A percentile compares a stretch with the other conserved stretches of the same genome.
These are phyloP conservation scores for Nothopassalora personata DNA, from an alignment of 2,329 filamentous ascomycete species.

Conservation along the genomic window DNA sequence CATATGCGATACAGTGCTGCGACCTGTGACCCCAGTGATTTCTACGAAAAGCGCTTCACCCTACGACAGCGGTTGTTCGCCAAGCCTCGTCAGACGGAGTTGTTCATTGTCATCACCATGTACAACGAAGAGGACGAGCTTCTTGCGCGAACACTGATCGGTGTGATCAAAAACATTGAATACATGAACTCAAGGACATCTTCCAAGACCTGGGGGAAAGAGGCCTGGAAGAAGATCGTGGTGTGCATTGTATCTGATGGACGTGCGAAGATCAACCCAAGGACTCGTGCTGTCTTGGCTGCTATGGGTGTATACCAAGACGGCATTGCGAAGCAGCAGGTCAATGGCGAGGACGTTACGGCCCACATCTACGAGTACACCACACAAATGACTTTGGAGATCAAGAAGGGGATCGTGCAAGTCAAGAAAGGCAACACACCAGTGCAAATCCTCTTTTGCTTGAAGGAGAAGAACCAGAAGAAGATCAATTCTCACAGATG, in stretches of 20 bases:
- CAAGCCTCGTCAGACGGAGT: slow-evolving; percentile 84
- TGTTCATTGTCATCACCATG: slow-evolving; percentile 97
- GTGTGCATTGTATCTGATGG: slow-evolving; percentile 97
- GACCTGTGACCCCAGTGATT: slow-evolving; percentile 85
- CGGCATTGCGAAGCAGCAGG: slow-evolving; percentile 95
- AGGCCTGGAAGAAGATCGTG: slow-evolving; percentile 99
- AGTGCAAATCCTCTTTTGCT: slow-evolving; percentile 92
- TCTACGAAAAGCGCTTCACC: slow-evolving; percentile 84
- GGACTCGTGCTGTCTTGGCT: slow-evolving; percentile 82
- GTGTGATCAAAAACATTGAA: slow-evolving; percentile 98
- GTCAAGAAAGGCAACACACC: slow-evolving; percentile 80
- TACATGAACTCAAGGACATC: slow-evolving; percentile 92
- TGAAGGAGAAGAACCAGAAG: slow-evolving; percentile 99
- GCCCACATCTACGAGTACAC: slow-evolving; percentile 96
- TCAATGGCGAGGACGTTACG: slow-evolving; percentile 93
- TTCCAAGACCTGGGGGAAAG: slow-evolving; percentile 97
- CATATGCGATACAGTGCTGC: slow-evolving; percentile 93
- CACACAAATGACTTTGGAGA: slow-evolving; percentile 75
- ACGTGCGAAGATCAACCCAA: slow-evolving; percentile 90
- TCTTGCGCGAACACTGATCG: slow-evolving; percentile 91
- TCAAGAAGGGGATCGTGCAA: slow-evolving; percentile 84
- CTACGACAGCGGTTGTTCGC: slow-evolving; percentile 86
- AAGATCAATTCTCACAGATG: slow-evolving; percentile 99
- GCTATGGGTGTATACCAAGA: slow-evolving; percentile 97
- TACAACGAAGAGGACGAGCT: slow-evolving; percentile 98